Base-by-base conservation (phyloP, 139 green algal species). In the Marvania coccoides region DNA sequence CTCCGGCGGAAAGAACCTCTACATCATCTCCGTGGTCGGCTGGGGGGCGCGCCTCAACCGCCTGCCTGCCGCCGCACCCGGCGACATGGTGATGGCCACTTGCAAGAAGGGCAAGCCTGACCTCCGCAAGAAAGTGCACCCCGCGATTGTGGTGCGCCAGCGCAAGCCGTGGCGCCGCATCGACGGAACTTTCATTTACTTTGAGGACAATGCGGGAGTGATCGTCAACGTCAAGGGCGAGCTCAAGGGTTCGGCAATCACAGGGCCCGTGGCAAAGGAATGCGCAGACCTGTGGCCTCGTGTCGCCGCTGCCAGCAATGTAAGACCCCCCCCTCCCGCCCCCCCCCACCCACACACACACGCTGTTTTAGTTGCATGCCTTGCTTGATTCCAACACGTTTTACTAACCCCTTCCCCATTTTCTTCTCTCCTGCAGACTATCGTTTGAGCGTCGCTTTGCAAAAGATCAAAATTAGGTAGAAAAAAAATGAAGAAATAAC, bases 31-130 rank as follows among this genome's bases (percentile, higher is more conserved):
- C 6, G 95, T 98, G 31, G 74, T 80, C 38, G 89, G 89, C 60
- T 97, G 85, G 85, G 92, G 95, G 46, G 83, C 91, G 19, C 83
- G 94, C 48, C 85, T 99, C 33, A 99, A 99, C 84, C 85, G 92
- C 46, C 82, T 99, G 82, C 95, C 95, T 9, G 69, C 84, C 47
- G 95, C 86, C 36, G 80, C 75, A 33, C 72, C 72, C 58, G 95
- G 95, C 28, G 91, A 97, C 84, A 99, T 99, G 95, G 84, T 98
- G 13, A 98, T 99, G 91, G 91, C 88, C 61, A 96, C 87, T n/a
- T 90, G 97, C 23, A 99, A 99, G 91, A 99, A 99, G 86, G 95
- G 95, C 72, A 99, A 99, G 90, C 95, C 95, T n/a, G 95, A 99
- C 71, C 86, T 99, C 58, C 78, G 95, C 61, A 99, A 99, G 87